Base-by-base conservation (phyloP, 208 protist species). In the Trypanosoma vivax region DNA sequence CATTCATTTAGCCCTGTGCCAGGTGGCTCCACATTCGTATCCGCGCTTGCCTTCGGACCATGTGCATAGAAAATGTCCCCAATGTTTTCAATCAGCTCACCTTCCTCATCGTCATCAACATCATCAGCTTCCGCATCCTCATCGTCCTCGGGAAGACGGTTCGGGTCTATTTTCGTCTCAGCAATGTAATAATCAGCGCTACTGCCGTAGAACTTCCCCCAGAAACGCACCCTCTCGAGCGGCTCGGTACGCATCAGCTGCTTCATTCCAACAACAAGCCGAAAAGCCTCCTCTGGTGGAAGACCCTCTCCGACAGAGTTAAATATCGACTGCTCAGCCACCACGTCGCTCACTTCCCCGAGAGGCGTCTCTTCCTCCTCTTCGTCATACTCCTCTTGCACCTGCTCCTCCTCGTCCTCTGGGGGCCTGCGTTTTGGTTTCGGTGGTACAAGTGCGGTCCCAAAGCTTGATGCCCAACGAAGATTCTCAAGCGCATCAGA, bases 111-210 rank as follows among this genome's bases (percentile, higher is more conserved):
- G 3, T 76, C 64, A 3, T 76, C 77, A 23, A 71, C 70, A 13
- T 76, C 82, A 14, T 80, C 87, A 6, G 82, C 43, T 21, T 21
- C 46, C 11, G 56, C 62, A 5, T 71, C 46, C 10, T 73, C 58
- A 5, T 72, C 56, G 2, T 70, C 68, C 56, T 94, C 84, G 13
- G 76, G 65, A 27, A 88, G 59, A 0, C 88, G 84, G 39, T 70
- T 71, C 5, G 59, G 60, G 41, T 96, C 88, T 21, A 84, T 51
- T 46, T 77, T 76, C 25, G 78, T 72, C 74, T 97, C 92, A 18
- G 79, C 88, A 16, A 97, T 72, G 73, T 85, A 92, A 73, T 97
- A 97, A 70, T 96, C 84, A 4, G 55, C 46, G 16, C 43, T 27
- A 29, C 56, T 81, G 35, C 90, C 88, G 23, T 78, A 62, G 43